Conservation (phyloP, 2,329 filamentous ascomycete species). For the Neofusicoccum laricinum region DNA sequence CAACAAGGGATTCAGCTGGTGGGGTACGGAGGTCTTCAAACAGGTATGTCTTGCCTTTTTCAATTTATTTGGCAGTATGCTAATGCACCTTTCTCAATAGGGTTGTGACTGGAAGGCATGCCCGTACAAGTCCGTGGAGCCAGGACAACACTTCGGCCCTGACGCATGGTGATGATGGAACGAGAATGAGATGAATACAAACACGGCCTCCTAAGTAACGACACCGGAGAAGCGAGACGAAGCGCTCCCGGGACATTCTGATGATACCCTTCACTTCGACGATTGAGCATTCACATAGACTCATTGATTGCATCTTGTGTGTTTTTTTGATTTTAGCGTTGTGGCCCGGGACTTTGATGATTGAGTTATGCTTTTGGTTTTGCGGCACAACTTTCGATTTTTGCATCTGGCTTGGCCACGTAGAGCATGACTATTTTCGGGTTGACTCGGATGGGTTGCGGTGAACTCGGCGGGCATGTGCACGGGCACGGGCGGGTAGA, state of each 20-base stretch:
- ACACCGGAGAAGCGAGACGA: background rate
- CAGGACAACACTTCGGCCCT: slow-evolving; percentile 35
- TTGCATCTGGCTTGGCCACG: background rate
- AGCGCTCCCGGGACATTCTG: background rate
- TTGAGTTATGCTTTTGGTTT: background rate
- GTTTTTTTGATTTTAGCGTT: background rate
- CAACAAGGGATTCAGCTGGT: slow-evolving; percentile 75
- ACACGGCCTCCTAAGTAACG: slow-evolving; percentile 3
- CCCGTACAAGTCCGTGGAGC: slow-evolving; percentile 59
- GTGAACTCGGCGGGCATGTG: background rate
- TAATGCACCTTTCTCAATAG: slow-evolving; percentile 22
- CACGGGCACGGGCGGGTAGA: background rate
- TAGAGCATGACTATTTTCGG: background rate
- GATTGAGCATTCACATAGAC: slow-evolving; percentile 10
- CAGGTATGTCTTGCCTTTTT: slow-evolving; percentile 39
- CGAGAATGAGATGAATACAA: background rate
- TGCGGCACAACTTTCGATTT: background rate
- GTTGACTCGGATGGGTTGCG: background rate
- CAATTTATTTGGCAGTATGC: slow-evolving; percentile 15
- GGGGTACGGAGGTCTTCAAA: slow-evolving; percentile 85
- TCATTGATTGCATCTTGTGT: slow-evolving; percentile 2
- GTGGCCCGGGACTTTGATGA: background rate
- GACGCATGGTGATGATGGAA: slow-evolving; percentile 24
- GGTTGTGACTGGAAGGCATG: slow-evolving; percentile 86
- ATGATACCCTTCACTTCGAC: slow-evolving; percentile 9